Conservation (phyloP, 2,329 filamentous ascomycete species). For the Dryadomyces quercivorus region DNA sequence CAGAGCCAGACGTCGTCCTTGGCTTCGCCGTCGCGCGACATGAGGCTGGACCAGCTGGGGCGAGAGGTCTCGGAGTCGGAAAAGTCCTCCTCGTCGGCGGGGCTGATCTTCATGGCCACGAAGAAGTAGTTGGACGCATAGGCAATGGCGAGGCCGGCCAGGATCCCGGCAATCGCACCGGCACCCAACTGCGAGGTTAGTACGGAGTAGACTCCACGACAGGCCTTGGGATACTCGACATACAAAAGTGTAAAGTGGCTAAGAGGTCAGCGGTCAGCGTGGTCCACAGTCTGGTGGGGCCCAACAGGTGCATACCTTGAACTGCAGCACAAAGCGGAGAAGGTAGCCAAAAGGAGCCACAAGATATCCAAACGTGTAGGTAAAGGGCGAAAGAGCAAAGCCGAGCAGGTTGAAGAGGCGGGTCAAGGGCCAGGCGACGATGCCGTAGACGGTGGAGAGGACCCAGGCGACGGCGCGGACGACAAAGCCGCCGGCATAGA, state of each 20-base stretch:
- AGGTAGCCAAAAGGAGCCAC: slow-evolving; percentile 16
- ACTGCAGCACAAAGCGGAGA: slow-evolving; percentile 16
- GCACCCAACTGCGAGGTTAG: slow-evolving; percentile 32
- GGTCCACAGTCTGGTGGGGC: background rate
- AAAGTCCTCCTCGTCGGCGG: slow-evolving; percentile 4
- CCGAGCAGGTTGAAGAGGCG: slow-evolving; percentile 16
- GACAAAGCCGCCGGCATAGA: background rate
- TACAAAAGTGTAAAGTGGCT: slow-evolving; percentile 33
- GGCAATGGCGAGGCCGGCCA: slow-evolving; percentile 48
- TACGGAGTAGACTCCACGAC: too few relatives aligned
- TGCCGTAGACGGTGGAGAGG: background rate
- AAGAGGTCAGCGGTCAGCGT: slow-evolving; percentile 2
- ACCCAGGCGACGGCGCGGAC: slow-evolving; percentile 4
- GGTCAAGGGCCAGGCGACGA: slow-evolving; percentile 10
- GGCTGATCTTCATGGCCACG: slow-evolving; percentile 32
- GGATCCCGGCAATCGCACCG: slow-evolving; percentile 54
- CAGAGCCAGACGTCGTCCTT: slow-evolving; percentile 12
- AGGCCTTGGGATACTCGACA: slow-evolving; percentile 32
- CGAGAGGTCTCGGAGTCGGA: background rate
- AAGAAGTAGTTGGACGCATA: slow-evolving; percentile 42
- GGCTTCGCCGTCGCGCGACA: background rate
- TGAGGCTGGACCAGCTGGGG: background rate
- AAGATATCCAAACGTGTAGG: slow-evolving; percentile 20
- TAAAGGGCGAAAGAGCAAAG: slow-evolving; percentile 23
- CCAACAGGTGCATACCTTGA: slow-evolving; percentile 20